phyloP scores from a whole-genome alignment of 345 rosid species.

The Eucalyptus brandiana region DNA sequence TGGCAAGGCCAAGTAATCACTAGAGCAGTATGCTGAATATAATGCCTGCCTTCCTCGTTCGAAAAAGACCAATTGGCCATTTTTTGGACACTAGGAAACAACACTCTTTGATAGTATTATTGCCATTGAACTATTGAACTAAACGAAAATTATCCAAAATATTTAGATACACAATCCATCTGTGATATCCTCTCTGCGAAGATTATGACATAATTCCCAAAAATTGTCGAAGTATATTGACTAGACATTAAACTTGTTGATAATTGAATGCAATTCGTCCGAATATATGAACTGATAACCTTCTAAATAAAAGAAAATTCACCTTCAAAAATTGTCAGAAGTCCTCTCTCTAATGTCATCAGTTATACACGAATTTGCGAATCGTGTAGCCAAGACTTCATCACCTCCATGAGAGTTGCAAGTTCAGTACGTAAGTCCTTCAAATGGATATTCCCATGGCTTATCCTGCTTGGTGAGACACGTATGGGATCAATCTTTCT shows the following conservation, averaged over 20 bases:
- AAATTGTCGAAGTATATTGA: neutral
- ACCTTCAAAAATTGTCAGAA: neutral
- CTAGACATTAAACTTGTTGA: neutral
- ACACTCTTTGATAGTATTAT: neutral
- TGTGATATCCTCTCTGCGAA: neutral
- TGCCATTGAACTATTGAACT: neutral
- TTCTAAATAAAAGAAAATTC: neutral
- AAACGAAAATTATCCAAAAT: neutral
- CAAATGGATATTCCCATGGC: neutral
- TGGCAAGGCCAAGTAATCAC: neutral
- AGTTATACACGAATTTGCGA: neutral
- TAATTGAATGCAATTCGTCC: neutral
- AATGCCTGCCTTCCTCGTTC: neutral
- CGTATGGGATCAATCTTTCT: neutral
- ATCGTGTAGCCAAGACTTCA: neutral
- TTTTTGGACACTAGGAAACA: neutral
- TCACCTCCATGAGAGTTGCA: neutral
- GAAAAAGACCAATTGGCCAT: neutral
- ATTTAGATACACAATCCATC: neutral
- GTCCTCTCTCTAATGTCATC: neutral
- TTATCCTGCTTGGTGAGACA: neutral
- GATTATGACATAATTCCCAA: neutral
- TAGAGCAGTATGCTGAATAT: neutral
- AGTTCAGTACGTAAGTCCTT: neutral
- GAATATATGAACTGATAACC: neutral